phyloP scores from a whole-genome alignment of 495 filamentous ascomycete genomes.

The Pseudotulostoma volvatum region DNA sequence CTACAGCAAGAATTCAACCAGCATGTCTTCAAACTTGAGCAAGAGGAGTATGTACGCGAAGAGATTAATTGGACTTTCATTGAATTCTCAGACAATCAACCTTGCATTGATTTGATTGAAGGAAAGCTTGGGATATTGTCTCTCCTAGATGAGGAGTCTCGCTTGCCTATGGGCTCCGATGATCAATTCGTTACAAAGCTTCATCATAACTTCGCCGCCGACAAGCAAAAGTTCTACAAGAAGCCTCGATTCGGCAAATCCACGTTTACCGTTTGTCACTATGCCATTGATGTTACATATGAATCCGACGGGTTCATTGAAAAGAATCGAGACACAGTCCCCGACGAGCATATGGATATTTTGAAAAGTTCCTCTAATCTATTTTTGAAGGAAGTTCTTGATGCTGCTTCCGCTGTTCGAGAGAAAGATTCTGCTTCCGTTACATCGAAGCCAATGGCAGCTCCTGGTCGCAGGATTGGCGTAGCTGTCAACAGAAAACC shows the following conservation, averaged over 20 bases:
- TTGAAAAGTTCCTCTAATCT: conserved; percentile 67
- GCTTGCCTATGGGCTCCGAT: conserved; percentile 91
- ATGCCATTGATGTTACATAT: conserved; percentile 96
- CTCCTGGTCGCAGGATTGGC: conserved; percentile 66
- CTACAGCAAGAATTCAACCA: conserved; percentile 99
- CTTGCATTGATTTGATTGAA: conserved; percentile 98
- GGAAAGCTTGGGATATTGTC: conserved; percentile 87
- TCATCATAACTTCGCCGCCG: conserved; percentile 77
- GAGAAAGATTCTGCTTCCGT: conserved; percentile 76
- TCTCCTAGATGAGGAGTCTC: conserved; percentile 88
- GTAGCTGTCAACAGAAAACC: conserved; percentile 91
- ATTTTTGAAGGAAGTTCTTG: conserved; percentile 74
- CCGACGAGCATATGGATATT: conserved; percentile 93
- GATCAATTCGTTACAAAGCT: conserved; percentile 96
- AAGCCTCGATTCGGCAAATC: conserved; percentile 97
- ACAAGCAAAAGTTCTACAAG: conserved; percentile 96
- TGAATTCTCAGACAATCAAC: conserved; percentile 98
- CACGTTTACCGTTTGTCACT: conserved; percentile 96
- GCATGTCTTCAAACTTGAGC: conserved; percentile 99
- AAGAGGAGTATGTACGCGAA: conserved; percentile 94
- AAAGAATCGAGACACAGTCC: conserved; percentile 97
- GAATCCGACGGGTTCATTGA: conserved; percentile 99
- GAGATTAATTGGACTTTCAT: conserved; percentile 99
- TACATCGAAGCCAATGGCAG: conserved; percentile 46
- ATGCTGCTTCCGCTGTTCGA: conserved; percentile 66